Base-by-base conservation (phyloP, 75 land plant genomes). In the Gnetum montanum region DNA sequence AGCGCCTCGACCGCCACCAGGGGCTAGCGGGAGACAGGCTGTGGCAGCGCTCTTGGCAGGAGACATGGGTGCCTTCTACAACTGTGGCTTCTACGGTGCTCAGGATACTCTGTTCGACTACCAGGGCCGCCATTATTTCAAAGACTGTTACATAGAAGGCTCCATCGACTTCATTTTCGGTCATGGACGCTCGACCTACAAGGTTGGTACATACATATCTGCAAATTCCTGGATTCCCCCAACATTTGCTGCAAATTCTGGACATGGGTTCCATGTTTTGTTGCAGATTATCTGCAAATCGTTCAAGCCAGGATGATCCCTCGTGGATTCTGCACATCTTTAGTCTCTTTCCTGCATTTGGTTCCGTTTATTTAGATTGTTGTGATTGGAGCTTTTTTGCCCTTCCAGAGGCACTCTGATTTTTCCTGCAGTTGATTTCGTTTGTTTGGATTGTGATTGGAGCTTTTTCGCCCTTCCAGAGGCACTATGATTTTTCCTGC, bases 161-260 rank as follows among this genome's bases (percentile, higher is more conserved):
- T 77, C 83, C 45, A 72, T 90, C 31, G 96, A 90, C 52, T 80
- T 86, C 70, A 86, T 90, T 55, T 90, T 77, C 59, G 96, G 96
- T 33, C 77, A 77, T 24, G 96, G 72, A 16, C 77, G 78, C 57
- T 82, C 92, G 40, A 54, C 77, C 25, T 90, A 69, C 49, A 74
- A 77, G 77, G 90, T 83, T 40, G 61, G 71, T n/a, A n/a, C n/a
- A n/a, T n/a, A n/a, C n/a, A n/a, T n/a, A 51, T 8, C 36, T 30
- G 18, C 13, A 6, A 15, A 49, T 33, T 12, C 18, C n/a, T 49
- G 10, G 16, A 12, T 36, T 18, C 13, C 31, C 58, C 31, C 31
- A 3, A 46, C 27, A 30, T 25, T 29, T 37, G 4, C 8, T 26
- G 1, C 22, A 61, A 30, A 38, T n/a, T 4, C 35, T 3, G 24